Base-by-base conservation (phyloP, 2,329 filamentous ascomycete genomes). In the Pezicula carpinea region DNA sequence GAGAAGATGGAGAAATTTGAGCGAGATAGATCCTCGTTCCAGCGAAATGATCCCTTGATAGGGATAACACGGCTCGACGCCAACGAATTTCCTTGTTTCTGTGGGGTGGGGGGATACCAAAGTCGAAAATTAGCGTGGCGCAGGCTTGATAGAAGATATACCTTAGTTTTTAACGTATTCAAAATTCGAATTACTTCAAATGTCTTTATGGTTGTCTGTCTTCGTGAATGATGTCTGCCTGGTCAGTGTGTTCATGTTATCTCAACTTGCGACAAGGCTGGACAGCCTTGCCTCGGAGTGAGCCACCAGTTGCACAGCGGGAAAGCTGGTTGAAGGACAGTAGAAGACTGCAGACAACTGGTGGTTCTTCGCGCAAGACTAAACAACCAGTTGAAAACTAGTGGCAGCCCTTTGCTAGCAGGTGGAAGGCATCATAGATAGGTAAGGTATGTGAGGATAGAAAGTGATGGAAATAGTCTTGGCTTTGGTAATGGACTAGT, bases 101-200 rank as follows among this genome's bases (percentile, higher is more conserved):
- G 51, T 43, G 54, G 54, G n/a, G n/a, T n/a, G n/a, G n/a, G n/a
- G 51, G 48, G 57, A 61, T 63, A 63, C 57, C 58, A 61, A 43
- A 58, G 55, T 58, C 55, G 44, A 29, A n/a, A 29, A 29, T 61
- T 61, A 62, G 59, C 57, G 60, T 35, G 53, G 58, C 56, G 53
- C 59, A 59, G 50, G 32, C 45, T 48, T 43, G 36, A 32, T 40
- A 43, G 35, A 39, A 57, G 35, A 59, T 62, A 60, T 59, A 56
- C 53, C 56, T 60, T 59, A 55, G 51, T 57, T 38, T 40, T 47
- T 59, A 54, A 58, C 53, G 47, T 54, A 52, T 43, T 39, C 39
- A 47, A 46, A 39, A 46, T 15, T 43, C 47, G 14, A 29, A 23
- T 40, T 13, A 19, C 21, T 21, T 38, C 14, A 38, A 38, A 38